These are phyloP conservation scores for Trichoderma guizhouense DNA, from an alignment of 2,329 filamentous ascomycete genomes.

Conservation along the genomic window DNA sequence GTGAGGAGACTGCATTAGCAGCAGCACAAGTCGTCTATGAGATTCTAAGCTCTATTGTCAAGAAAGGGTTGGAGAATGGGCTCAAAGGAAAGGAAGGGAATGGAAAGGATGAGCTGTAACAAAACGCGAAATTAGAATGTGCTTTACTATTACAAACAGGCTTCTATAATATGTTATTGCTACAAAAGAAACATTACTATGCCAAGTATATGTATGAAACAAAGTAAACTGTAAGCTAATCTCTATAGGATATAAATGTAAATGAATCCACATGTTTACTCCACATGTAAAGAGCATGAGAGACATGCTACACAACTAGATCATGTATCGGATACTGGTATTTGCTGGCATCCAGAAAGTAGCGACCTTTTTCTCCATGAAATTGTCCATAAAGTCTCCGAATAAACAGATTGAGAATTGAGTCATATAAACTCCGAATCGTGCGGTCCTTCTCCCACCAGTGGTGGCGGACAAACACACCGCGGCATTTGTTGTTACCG, in stretches of 20 bases:
- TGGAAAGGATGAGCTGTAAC: conserved; percentile 40
- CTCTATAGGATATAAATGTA: neutral
- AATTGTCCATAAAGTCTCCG: neutral
- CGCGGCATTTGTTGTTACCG: neutral
- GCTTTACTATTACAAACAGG: neutral
- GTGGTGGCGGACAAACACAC: neutral
- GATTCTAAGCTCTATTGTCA: conserved; percentile 74
- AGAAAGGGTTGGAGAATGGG: conserved; percentile 43
- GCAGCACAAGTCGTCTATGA: conserved; percentile 84
- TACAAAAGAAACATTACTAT: neutral
- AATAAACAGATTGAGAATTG: neutral
- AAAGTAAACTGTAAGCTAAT: neutral
- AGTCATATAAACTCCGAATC: neutral
- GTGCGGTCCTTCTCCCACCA: neutral
- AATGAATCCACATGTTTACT: neutral
- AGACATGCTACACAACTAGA: neutral
- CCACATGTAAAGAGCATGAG: neutral
- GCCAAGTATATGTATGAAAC: neutral
- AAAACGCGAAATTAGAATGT: neutral
- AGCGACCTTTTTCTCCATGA: neutral
- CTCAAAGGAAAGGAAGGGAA: conserved; percentile 31
- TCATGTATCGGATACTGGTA: neutral
- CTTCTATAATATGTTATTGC: neutral
- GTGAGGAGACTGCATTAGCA: conserved; percentile 78
- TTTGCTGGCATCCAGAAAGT: neutral